Conservation (phyloP, 768 basidiomycete species). For the Collybia nuda region DNA sequence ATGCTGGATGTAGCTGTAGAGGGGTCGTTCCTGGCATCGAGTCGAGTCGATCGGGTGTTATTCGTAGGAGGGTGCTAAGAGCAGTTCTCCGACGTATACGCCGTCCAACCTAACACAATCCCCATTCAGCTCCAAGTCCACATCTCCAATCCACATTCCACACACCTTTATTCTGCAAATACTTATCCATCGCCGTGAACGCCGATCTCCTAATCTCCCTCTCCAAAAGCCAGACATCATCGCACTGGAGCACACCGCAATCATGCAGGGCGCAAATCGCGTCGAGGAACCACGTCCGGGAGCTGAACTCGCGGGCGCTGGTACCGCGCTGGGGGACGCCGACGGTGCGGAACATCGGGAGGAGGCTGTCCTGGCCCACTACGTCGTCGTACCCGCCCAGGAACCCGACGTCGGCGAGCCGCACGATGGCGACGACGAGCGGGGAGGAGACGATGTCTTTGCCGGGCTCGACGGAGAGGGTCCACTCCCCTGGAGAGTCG, state of each 20-base stretch:
- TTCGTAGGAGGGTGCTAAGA: conserved; percentile 4
- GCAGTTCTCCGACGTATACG: conserved; percentile 16
- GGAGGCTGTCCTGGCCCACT: conserved; percentile 38
- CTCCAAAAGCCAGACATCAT: conserved; percentile 48
- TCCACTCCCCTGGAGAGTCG: conserved; percentile 33
- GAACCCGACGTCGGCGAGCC: conserved; percentile 39
- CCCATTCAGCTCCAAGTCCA: too few species aligned
- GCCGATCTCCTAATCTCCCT: conserved; percentile 45
- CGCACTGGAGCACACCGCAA: conserved; percentile 45
- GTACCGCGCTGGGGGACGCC: conserved; percentile 30
- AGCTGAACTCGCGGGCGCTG: conserved; percentile 38
- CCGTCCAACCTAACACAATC: conserved; percentile 21
- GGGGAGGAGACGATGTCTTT: conserved; percentile 38
- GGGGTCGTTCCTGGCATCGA: too few species aligned
- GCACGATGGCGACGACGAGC: conserved; percentile 42
- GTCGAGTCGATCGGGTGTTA: too few species aligned
- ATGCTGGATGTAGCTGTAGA: too few species aligned
- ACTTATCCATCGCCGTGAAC: conserved; percentile 50
- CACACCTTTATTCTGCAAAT: conserved; percentile 42
- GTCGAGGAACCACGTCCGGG: conserved; percentile 48
- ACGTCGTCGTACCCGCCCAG: conserved; percentile 43
- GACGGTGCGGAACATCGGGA: conserved; percentile 46
- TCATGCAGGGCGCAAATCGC: conserved; percentile 46
- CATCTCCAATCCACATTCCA: neutral
- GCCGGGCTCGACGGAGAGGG: conserved; percentile 35